Conservation (phyloP, 768 basidiomycete genomes). For the Porpolomopsis calyptriformis region DNA sequence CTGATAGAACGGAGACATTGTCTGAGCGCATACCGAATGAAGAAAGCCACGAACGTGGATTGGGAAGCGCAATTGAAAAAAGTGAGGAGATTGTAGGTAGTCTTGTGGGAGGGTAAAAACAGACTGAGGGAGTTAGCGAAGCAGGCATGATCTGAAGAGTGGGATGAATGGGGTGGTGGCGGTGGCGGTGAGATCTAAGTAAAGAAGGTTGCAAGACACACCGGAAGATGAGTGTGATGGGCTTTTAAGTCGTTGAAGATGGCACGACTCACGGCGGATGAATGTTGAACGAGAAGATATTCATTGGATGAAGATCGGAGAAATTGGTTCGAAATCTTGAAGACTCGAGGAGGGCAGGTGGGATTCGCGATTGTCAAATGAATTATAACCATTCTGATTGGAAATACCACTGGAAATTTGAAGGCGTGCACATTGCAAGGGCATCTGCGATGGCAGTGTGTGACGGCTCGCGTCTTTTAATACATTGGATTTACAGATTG, state of each 20-base stretch:
- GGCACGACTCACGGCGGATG: slow-evolving; percentile 14
- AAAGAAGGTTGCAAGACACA: neutral
- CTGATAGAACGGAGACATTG: neutral
- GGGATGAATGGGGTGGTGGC: slow-evolving; percentile 1
- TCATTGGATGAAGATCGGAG: slow-evolving; percentile 24
- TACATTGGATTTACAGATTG: too few relatives aligned
- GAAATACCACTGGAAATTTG: slow-evolving; percentile 15
- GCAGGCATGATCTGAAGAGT: slow-evolving; percentile 19
- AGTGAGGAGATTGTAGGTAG: slow-evolving; percentile 33
- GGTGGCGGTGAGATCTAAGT: neutral
- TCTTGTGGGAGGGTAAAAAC: slow-evolving; percentile 33
- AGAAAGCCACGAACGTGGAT: slow-evolving; percentile 38
- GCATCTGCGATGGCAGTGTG: neutral
- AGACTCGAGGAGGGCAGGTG: slow-evolving; percentile 13
- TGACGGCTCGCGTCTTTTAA: too few relatives aligned
- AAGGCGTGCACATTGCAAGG: neutral
- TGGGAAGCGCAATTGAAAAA: slow-evolving; percentile 34
- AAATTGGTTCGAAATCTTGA: slow-evolving; percentile 34
- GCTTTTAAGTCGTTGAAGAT: neutral
- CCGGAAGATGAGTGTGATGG: neutral
- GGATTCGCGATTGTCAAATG: slow-evolving; percentile 22
- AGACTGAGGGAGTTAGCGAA: slow-evolving; percentile 28
- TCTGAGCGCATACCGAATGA: slow-evolving; percentile 33
- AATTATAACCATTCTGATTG: slow-evolving; percentile 14
- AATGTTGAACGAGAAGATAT: slow-evolving; percentile 24